These are phyloP conservation scores for Ilyonectria sp. DNA, from an alignment of 2,329 filamentous ascomycete genomes.

Conservation along the genomic window DNA sequence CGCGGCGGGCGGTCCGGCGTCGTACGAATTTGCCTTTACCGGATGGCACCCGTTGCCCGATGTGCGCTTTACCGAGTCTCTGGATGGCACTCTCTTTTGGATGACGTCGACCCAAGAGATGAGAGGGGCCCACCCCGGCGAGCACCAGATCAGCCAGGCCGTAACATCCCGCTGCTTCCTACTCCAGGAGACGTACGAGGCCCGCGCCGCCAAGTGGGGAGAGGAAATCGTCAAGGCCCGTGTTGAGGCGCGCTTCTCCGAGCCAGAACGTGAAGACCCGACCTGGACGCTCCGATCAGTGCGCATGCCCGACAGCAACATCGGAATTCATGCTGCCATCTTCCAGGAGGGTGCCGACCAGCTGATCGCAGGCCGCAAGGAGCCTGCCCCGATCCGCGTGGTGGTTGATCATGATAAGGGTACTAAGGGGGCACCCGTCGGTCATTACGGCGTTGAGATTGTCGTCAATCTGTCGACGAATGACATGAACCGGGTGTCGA, in stretches of 20 bases:
- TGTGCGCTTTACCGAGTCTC: slow-evolving; percentile 80
- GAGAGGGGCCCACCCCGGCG: slow-evolving; percentile 66
- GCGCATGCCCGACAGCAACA: slow-evolving; percentile 72
- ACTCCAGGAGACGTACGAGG: slow-evolving; percentile 83
- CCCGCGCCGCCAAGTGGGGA: slow-evolving; percentile 80
- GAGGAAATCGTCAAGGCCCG: slow-evolving; percentile 91
- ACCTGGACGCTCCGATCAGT: slow-evolving; percentile 85
- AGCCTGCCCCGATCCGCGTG: slow-evolving; percentile 79
- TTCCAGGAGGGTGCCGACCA: slow-evolving; percentile 79
- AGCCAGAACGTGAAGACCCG: slow-evolving; percentile 84
- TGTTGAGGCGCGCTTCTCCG: slow-evolving; percentile 87
- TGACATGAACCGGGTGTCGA: slow-evolving; percentile 65
- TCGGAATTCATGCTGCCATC: slow-evolving; percentile 76
- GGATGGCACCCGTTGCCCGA: slow-evolving; percentile 80
- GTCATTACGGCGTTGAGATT: slow-evolving; percentile 80
- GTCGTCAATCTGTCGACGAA: slow-evolving; percentile 73
- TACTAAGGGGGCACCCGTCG: slow-evolving; percentile 76
- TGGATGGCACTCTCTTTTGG: slow-evolving; percentile 76
- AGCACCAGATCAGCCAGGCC: slow-evolving; percentile 59
- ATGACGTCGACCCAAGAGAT: slow-evolving; percentile 76
- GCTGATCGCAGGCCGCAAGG: slow-evolving; percentile 74
- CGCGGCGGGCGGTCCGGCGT: slow-evolving; percentile 71
- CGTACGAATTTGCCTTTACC: slow-evolving; percentile 81
- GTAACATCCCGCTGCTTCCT: slow-evolving; percentile 78
- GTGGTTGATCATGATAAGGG: slow-evolving; percentile 80